Evolutionary conservation across 2,329 filamentous ascomycete species (phyloP).

Genomic region (Colletotrichum sansevieriae): DNA sequence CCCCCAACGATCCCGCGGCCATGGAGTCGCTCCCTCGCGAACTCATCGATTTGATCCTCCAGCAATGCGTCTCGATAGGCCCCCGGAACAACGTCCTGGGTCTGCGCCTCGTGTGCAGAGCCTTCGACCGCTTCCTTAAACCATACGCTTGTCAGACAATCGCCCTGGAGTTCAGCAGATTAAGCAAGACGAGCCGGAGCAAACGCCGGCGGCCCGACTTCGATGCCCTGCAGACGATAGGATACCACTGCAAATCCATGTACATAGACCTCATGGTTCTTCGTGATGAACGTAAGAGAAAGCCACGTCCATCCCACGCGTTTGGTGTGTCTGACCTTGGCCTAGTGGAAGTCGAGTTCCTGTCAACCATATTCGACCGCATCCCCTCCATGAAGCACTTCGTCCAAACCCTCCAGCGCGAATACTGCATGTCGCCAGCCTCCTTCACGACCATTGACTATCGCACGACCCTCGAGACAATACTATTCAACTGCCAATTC

Average conservation of each 20-base stretch:
- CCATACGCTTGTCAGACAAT: constrained; percentile 61
- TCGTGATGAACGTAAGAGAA: constrained; percentile 60
- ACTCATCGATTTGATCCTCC: constrained; percentile 61
- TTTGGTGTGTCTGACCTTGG: constrained; percentile 3
- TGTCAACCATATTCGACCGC: constrained; percentile 59
- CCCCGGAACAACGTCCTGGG: constrained; percentile 60
- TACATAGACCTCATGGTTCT: constrained; percentile 67
- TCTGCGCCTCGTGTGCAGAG: constrained; percentile 63
- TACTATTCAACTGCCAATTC: constrained; percentile 60
- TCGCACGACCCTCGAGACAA: constrained; percentile 53
- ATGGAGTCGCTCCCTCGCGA: constrained; percentile 64
- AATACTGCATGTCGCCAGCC: constrained; percentile 62
- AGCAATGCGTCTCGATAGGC: constrained; percentile 55
- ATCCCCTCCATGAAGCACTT: constrained; percentile 62
- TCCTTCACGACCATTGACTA: constrained; percentile 66
- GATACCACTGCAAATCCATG: constrained; percentile 61
- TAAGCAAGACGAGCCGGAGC: constrained; percentile 55
- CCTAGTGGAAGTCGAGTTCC: constrained; percentile 62
- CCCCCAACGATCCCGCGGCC: constrained; percentile 29
- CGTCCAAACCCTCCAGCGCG: constrained; percentile 57
- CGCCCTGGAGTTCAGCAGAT: constrained; percentile 63
- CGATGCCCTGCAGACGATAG: constrained; percentile 60
- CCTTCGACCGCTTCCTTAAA: constrained; percentile 62
- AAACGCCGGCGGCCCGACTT: constrained; percentile 50
- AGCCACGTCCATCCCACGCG: not conserved